Evolutionary conservation across 352 stramenopile species (phyloP), one percentile per base, ranked within the genome.

Genomic region (Phytophthora agathidicida): DNA sequence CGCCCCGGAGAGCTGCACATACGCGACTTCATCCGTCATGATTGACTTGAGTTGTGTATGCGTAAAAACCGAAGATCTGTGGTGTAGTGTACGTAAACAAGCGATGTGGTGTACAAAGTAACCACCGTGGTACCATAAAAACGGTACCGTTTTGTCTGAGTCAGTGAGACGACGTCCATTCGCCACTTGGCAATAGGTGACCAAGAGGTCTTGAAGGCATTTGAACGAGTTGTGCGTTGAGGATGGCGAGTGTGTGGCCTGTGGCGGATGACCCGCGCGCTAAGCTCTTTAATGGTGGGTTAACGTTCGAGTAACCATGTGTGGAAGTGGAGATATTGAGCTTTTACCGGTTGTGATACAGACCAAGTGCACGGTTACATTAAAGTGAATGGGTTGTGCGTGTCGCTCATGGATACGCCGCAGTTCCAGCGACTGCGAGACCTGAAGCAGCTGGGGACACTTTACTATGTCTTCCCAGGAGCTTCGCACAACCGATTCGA

Each of bases 401-500:
- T 96, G 53, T 65, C 70, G 42, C 78, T 97, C 50, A 94, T 98
- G 70, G 91, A 98, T 70, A 97, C 93, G 28, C 83, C 86, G 30
- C 83, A 98, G 69, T 98, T 97, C 75, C 94, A 99, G 66, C 87
- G 97, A 5, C 83, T 99, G n/a, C 76, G 94, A 36, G 73, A 93
- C 36, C 75, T 99, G 20, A 96, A 97, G 65, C 97, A 99, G 74
- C 79, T 99, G 19, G 96, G 96, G 13, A 91, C 82, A 23, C 78
- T 91, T 24, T 93, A 91, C 64, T 91, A 93, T 38, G 80, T 94
- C 17, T 93, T 97, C 67, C 85, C 89, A 0, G 89, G 77, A 27
- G 91, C 78, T 1, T 94, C 86, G 36, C 96, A 99, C 71, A 97
- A 92, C 46, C 81, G 97, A n/a, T 99, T 99, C 49, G 91, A 98